phyloP scores from a whole-genome alignment of 2,329 filamentous ascomycete species.

The Neofusicoccum cordaticola region DNA sequence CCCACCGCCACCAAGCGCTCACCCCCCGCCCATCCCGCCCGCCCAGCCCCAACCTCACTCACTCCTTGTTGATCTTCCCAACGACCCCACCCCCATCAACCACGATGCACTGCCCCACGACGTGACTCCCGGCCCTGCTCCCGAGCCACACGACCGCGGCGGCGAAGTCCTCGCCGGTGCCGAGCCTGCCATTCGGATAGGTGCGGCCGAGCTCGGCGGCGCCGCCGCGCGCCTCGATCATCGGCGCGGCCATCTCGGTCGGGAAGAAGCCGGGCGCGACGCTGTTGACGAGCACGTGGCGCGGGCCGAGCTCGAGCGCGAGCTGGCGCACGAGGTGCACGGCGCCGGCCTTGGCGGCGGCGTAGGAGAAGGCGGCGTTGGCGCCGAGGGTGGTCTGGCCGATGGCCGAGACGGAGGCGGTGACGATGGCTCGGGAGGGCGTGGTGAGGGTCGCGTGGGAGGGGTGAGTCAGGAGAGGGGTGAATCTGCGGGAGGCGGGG shows the following conservation, averaged over 20 bases:
- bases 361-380: conserved; percentile 40
- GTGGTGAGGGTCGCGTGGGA: conserved; percentile 28
- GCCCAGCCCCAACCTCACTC: not conserved
- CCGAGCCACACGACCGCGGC: conserved; percentile 35
- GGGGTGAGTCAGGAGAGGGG: conserved; percentile 32
- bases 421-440: conserved; percentile 39
- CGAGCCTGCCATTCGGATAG: conserved; percentile 33
- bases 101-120: not conserved
- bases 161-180: conserved; percentile 36
- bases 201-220: conserved; percentile 39
- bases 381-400: conserved; percentile 37
- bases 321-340: conserved; percentile 38
- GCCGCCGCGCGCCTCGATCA: conserved; percentile 38
- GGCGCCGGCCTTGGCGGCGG: conserved; percentile 39
- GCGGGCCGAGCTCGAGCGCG: conserved; percentile 38
- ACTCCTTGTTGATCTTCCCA: not conserved
- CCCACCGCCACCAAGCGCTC: too few species aligned
- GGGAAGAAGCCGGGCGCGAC: conserved; percentile 42
- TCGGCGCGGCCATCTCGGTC: conserved; percentile 35
- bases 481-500: conserved; percentile 24
- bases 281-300: conserved; percentile 39
- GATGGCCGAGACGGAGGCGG: conserved; percentile 34
- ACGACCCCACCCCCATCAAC: not conserved
- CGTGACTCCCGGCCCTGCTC: not conserved
- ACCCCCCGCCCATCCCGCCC: too few species aligned